Base-by-base conservation (phyloP, 129 eudicot species). In the Cynara cardunculus region DNA sequence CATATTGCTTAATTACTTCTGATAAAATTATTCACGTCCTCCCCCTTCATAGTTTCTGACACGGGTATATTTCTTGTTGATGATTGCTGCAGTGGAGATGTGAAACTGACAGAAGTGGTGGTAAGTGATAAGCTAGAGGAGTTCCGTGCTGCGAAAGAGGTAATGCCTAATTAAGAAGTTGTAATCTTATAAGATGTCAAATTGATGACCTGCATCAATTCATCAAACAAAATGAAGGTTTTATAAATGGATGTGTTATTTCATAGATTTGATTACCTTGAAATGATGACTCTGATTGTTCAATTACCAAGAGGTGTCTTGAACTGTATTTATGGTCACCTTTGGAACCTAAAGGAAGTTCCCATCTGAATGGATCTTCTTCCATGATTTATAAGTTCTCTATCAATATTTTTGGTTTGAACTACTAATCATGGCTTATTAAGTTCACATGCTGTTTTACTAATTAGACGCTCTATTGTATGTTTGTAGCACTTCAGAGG, bases 61-160 rank as follows among this genome's bases (percentile, higher is more conserved):
- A 68, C 31, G 39, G 25, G 6, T 31, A 24, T 56, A 27, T 81
- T 66, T 19, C 32, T 67, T 19, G 77, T 69, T 77, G 35, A 73
- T 65, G 69, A 31, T 69, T 76, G 16, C 80, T 32, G 74, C 89
- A 92, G 97, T 86, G 90, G 82, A 62, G 72, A 88, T 71, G 68
- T 39, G 26, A 89, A 87, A 85, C 82, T 95, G 77, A 95, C 99
- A 25, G 97, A 95, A 86, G 89, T 92, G 62, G 87, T 97, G 6
- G 99, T 86, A 81, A 89, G 97, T 88, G 97, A 95, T 83, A 92
- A 92, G 87, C 91, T 95, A 35, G 93, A 89, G 87, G 90, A 85
- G 68, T 95, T 95, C 80, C 97, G 99, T 77, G 99, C 99, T 25
- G 87, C 97, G 25, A 95, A 95, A 84, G 97, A 95, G 97, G 99